These are phyloP conservation scores for Daedalea quercina DNA, from an alignment of 768 basidiomycete species.

Conservation along the genomic window DNA sequence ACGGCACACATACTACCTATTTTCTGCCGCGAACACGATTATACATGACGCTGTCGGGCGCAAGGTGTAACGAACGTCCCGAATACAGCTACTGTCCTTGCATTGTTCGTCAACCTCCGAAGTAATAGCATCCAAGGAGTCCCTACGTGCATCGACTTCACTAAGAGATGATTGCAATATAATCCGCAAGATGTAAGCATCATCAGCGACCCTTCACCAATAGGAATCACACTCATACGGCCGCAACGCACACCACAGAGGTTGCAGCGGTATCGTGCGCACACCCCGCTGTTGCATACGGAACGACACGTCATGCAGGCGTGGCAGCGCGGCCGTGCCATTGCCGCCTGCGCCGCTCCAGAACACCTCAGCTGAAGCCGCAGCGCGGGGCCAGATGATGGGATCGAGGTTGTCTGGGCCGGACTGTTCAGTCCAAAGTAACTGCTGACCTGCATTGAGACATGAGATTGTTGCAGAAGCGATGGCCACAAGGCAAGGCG, in stretches of 20 bases:
- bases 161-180: too few species aligned
- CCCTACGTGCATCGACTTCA: too few species aligned
- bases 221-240: slow-evolving; percentile 49
- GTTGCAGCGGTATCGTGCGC: slow-evolving; percentile 56
- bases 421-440: slow-evolving; percentile 74
- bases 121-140: too few species aligned
- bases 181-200: too few species aligned
- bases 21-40: too few species aligned
- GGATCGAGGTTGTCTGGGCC: slow-evolving; percentile 59
- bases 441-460: slow-evolving; percentile 38
- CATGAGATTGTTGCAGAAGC: neutral
- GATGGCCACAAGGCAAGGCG: neutral
- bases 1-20: too few species aligned
- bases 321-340: slow-evolving; percentile 41
- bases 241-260: slow-evolving; percentile 65
- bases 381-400: slow-evolving; percentile 69
- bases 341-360: slow-evolving; percentile 51
- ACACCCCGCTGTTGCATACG: slow-evolving; percentile 59
- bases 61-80: too few species aligned
- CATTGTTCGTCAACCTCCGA: too few species aligned
- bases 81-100: too few species aligned
- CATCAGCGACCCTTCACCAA: slow-evolving; percentile 14
- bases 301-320: slow-evolving; percentile 61
- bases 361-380: slow-evolving; percentile 69
- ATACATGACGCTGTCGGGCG: too few species aligned